A percentile compares a stretch with the other conserved stretches of the same genome.
phyloP scores from a whole-genome alignment of 495 filamentous ascomycete genomes.

The Penicillium arizonense region DNA sequence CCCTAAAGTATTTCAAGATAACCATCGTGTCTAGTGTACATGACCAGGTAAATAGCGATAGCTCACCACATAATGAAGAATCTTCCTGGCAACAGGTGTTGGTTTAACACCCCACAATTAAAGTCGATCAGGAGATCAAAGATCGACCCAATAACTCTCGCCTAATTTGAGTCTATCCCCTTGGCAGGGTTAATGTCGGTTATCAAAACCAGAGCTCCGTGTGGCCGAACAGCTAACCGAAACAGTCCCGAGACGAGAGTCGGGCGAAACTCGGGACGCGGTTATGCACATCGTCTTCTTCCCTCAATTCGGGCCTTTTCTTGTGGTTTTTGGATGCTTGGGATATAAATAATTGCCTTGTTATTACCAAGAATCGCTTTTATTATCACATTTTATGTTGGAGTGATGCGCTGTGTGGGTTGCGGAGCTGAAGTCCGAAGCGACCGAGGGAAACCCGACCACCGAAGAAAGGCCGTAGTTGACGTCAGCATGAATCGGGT shows the following conservation, averaged over 20 bases:
- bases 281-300: not conserved
- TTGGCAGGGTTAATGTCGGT: not conserved
- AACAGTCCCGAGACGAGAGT: constrained; percentile 25
- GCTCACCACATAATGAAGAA: no score
- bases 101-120: no score
- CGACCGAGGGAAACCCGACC: not conserved
- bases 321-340: not conserved
- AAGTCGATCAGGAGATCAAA: no score
- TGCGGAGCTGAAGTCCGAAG: not conserved
- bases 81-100: no score
- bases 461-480: not conserved
- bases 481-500: constrained; percentile 11
- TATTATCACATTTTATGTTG: no score
- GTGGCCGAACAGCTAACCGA: constrained; percentile 41
- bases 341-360: not conserved
- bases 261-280: constrained; percentile 12
- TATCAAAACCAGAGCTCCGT: constrained; percentile 24
- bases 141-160: not conserved
- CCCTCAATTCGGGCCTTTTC: not conserved
- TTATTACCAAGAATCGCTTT: no score
- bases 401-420: no score
- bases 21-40: no score
- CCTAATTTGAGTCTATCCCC: not conserved
- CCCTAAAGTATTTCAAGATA: no score
- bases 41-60: no score